Conservation (phyloP, 106 monocot species). For the Ottelia alismoides region DNA sequence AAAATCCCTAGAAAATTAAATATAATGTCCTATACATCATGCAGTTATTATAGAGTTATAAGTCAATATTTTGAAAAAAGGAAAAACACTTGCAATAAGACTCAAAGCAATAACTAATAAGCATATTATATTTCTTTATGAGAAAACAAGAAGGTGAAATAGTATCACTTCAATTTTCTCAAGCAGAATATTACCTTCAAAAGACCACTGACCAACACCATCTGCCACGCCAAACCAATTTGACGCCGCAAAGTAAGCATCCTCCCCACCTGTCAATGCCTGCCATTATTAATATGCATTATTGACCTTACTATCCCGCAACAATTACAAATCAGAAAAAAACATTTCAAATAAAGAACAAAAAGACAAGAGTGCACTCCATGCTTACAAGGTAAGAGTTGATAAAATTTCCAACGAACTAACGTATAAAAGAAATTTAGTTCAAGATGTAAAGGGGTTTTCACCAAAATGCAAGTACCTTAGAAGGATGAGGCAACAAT, state of each 20-base stretch:
- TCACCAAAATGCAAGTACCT: conserved; percentile 33
- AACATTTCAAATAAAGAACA: neutral
- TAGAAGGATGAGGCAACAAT: conserved; percentile 86
- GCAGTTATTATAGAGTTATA: too few species aligned
- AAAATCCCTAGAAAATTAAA: too few species aligned
- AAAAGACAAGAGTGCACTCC: neutral
- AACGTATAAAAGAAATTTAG: neutral
- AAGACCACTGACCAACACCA: conserved; percentile 98
- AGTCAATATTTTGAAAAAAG: too few species aligned
- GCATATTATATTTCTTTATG: too few species aligned
- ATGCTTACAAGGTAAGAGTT: neutral
- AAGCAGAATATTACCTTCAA: conserved; percentile 46
- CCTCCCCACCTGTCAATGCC: conserved; percentile 93
- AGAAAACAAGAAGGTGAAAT: too few species aligned
- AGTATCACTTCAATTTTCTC: too few species aligned
- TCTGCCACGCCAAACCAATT: conserved; percentile 97
- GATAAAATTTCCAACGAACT: neutral
- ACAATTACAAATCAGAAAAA: neutral
- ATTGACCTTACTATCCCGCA: conserved; percentile 3
- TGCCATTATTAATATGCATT: conserved; percentile 34
- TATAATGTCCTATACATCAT: too few species aligned
- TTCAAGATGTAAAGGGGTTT: neutral
- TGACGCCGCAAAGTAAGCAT: conserved; percentile 81
- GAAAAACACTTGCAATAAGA: too few species aligned
- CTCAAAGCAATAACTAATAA: too few species aligned